phyloP scores from a whole-genome alignment of 176 grass and related monocot species.

The Saccharum spontaneum region DNA sequence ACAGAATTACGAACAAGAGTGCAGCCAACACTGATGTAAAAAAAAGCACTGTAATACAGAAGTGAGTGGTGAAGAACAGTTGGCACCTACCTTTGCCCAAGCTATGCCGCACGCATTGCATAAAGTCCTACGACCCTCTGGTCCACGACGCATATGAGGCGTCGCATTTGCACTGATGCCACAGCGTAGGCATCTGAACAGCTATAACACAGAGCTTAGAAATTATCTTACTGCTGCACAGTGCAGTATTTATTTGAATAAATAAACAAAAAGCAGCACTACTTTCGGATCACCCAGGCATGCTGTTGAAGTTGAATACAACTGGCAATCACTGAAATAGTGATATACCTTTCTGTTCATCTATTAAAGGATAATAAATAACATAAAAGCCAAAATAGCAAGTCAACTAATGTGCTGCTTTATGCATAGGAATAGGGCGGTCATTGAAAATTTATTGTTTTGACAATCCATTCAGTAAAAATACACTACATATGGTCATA shows the following conservation, averaged over 20 bases:
- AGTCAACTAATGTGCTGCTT: background rate
- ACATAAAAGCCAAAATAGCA: background rate
- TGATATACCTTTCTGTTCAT: background rate
- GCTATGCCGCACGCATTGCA: constrained; percentile 94
- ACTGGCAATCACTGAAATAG: background rate
- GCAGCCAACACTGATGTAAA: background rate
- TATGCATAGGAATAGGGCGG: background rate
- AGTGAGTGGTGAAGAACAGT: background rate
- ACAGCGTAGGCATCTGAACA: constrained; percentile 79
- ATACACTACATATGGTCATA: background rate
- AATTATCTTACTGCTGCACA: constrained; percentile 28
- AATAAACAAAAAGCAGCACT: background rate
- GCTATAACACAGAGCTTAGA: constrained; percentile 43
- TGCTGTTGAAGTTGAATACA: background rate
- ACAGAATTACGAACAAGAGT: background rate
- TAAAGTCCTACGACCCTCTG: constrained; percentile 70
- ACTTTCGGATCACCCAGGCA: background rate
- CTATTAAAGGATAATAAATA: background rate
- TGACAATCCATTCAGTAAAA: background rate
- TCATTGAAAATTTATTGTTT: background rate
- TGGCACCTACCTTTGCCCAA: constrained; percentile 69
- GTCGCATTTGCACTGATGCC: constrained; percentile 76
- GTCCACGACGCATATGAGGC: constrained; percentile 81
- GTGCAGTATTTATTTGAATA: background rate
- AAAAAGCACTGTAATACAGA: background rate